These are phyloP conservation scores for Helianthus tuberosus DNA, from an alignment of 129 eudicot genomes.

Conservation along the genomic window DNA sequence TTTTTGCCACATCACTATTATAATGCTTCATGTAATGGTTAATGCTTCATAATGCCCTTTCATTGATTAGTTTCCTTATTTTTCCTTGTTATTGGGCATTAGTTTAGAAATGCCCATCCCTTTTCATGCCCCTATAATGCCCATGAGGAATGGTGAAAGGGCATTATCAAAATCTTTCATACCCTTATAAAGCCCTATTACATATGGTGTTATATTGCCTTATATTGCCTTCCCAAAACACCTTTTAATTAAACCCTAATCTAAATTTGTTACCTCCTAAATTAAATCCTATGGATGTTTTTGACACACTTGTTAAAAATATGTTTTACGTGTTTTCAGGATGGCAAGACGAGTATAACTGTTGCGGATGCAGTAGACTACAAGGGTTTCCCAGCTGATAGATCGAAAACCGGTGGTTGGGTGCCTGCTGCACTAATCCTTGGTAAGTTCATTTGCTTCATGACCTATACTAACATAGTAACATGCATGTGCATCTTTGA, in stretches of 20 bases:
- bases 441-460: constrained; percentile 48
- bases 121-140: no score
- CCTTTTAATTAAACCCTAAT: neutral
- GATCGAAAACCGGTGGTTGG: constrained; percentile 95
- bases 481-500: constrained; percentile 11
- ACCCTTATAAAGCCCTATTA: no score
- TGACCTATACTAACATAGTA: neutral
- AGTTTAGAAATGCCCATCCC: no score
- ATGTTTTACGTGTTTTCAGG: constrained; percentile 41
- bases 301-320: no score
- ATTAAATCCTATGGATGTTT: neutral
- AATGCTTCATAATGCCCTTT: no score
- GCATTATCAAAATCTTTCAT: no score
- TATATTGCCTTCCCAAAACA: neutral
- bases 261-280: neutral
- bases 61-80: no score
- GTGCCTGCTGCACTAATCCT: constrained; percentile 85
- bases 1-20: no score
- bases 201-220: no score
- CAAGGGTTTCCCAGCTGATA: constrained; percentile 82
- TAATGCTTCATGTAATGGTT: no score
- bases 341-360: constrained; percentile 57
- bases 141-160: no score
- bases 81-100: no score
- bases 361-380: constrained; percentile 84